A percentile compares a stretch with the other conserved stretches of the same genome.
These are phyloP conservation scores for Syzygium aromaticum DNA, from an alignment of 345 rosid species.

Conservation along the genomic window DNA sequence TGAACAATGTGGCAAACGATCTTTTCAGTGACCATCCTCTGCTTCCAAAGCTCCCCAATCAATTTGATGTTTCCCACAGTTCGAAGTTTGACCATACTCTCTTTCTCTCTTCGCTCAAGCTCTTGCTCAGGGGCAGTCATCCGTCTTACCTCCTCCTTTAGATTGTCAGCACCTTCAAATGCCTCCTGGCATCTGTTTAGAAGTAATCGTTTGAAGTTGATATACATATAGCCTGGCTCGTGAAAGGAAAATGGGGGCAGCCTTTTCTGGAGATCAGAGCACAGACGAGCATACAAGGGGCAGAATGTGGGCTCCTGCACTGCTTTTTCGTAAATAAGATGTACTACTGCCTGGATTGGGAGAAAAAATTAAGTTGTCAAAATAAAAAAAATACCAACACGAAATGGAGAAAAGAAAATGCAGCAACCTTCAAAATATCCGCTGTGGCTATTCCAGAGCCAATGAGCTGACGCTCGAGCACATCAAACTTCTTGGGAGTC, in stretches of 20 bases:
- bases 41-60: slow-evolving; percentile 91
- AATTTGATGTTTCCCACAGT: slow-evolving; percentile 83
- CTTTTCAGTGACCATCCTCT: slow-evolving; percentile 87
- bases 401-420: neutral
- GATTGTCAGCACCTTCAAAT: slow-evolving; percentile 5
- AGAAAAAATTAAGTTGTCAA: neutral
- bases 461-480: neutral
- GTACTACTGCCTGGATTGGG: neutral
- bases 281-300: slow-evolving; percentile 2
- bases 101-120: slow-evolving; percentile 73
- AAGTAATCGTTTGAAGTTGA: neutral
- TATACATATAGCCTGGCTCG: neutral
- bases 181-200: slow-evolving; percentile 7
- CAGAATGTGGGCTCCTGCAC: slow-evolving; percentile 5
- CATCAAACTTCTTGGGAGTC: neutral
- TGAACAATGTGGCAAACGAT: slow-evolving; percentile 80
- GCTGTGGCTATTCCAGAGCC: neutral
- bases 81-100: slow-evolving; percentile 62
- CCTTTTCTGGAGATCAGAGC: neutral
- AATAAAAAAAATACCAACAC: neutral
- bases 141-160: slow-evolving; percentile 22
- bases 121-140: slow-evolving; percentile 74
- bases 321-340: slow-evolving; percentile 1
- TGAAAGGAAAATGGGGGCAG: neutral
- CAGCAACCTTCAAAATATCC: neutral